Base-by-base conservation (phyloP, 2,329 filamentous ascomycete genomes). In the Trichocomaceae sp. region DNA sequence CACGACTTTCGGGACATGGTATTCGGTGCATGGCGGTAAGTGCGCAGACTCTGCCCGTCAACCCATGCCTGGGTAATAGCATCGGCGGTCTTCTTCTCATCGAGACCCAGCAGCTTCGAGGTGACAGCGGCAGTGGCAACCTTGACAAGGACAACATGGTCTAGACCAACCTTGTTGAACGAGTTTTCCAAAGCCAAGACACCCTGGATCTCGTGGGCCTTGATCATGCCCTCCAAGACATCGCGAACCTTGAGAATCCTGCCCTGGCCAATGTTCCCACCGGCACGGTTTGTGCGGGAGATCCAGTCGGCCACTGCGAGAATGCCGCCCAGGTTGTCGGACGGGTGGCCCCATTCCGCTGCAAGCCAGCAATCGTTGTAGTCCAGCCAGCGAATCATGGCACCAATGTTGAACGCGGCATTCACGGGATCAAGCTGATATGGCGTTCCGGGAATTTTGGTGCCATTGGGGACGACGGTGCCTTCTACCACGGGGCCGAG, bases 321-420 rank as follows among this genome's bases (percentile, higher is more conserved):
- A 70, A 99, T 99, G 66, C 92, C 93, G 60, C 93, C 93, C 64
- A 99, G 75, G 80, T 99, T 99, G 79, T 99, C 93, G 4, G 91
- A 96, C 59, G 93, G 93, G 75, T 99, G 93, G 57, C 93, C 93
- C 93, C 93, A 99, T 78, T 99, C 93, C 55, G 93, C 93, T 45
- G 92, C 93, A 61, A 97, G 81, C 93, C 92, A 99, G 83, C 93
- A 97, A 82, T 99, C 93, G 74, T 99, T 99, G 83, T 97, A 99
- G 79, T 99, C 93, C 67, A 99, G 83, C 93, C 93, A 99, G 70
- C 93, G 83, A 77, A 99, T 96, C 86, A 96, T 95, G 67, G 93
- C 88, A 66, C 93, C 93, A 66, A 99, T 97, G 81, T 97, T 97
- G 83, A 99, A 97, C 61, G 93, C 93, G 60, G 87, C 93, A 66